Conservation (phyloP, 2,329 filamentous ascomycete species). For the Neodidymelliopsis sp. region DNA sequence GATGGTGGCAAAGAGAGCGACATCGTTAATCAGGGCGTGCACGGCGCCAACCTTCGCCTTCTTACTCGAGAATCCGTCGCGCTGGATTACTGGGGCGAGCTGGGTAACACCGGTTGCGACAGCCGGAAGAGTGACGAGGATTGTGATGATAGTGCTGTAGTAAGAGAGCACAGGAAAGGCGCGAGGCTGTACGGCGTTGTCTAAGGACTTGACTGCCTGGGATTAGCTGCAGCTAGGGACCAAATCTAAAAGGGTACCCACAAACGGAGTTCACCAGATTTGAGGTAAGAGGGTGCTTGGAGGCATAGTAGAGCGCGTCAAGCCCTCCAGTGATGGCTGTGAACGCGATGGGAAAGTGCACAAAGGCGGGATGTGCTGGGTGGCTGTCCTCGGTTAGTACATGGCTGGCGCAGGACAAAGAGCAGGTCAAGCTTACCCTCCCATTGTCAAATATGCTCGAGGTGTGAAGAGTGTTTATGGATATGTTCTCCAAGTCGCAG, state of each 20-base stretch:
- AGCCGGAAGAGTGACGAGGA: conserved; percentile 44
- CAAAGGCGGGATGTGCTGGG: conserved; percentile 55
- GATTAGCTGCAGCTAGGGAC: background rate
- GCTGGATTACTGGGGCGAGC: conserved; percentile 52
- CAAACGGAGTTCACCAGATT: conserved; percentile 41
- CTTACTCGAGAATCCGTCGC: conserved; percentile 52
- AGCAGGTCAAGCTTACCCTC: background rate
- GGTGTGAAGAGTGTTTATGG: too few species aligned
- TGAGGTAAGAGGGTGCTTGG: conserved; percentile 43
- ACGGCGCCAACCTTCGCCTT: conserved; percentile 53
- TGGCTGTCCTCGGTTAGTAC: conserved; percentile 38
- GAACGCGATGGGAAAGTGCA: conserved; percentile 59
- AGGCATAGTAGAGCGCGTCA: conserved; percentile 50
- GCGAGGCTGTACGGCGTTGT: conserved; percentile 33
- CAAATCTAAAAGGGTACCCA: conserved; percentile 5
- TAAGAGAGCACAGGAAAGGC: conserved; percentile 53
- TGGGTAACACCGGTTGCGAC: conserved; percentile 46
- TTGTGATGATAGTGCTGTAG: conserved; percentile 54
- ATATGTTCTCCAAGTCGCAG: too few species aligned
- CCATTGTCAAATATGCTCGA: too few species aligned
- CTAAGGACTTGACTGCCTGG: conserved; percentile 35
- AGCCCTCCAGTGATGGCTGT: conserved; percentile 52
- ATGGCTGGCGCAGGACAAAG: background rate
- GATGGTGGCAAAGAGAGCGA: conserved; percentile 48
- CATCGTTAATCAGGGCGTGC: conserved; percentile 54